These are phyloP conservation scores for Cercospora zeina DNA, from an alignment of 2,329 filamentous ascomycete species.

Conservation along the genomic window DNA sequence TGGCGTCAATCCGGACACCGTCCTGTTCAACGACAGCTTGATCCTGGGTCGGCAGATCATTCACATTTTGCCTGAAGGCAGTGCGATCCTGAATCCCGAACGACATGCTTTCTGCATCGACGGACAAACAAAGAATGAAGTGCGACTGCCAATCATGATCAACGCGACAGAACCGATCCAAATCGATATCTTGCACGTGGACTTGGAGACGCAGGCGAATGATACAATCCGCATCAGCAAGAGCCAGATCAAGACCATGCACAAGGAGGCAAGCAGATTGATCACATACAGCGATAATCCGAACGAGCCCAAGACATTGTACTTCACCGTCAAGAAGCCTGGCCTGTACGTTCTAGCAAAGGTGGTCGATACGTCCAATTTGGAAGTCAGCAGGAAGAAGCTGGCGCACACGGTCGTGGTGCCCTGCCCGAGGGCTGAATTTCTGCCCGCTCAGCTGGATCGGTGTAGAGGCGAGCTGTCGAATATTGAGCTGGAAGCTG, in stretches of 20 bases:
- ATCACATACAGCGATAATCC: slow-evolving; percentile 49
- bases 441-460: slow-evolving; percentile 64
- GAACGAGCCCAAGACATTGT: slow-evolving; percentile 53
- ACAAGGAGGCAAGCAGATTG: slow-evolving; percentile 66
- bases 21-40: slow-evolving; percentile 87
- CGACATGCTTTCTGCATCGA: slow-evolving; percentile 79
- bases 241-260: slow-evolving; percentile 73
- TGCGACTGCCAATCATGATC: slow-evolving; percentile 79
- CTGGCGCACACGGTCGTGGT: slow-evolving; percentile 88
- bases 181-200: slow-evolving; percentile 84
- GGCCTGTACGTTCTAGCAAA: slow-evolving; percentile 83
- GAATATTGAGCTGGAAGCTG: slow-evolving; percentile 76
- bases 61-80: slow-evolving; percentile 92
- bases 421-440: slow-evolving; percentile 74
- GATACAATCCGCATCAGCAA: slow-evolving; percentile 75
- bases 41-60: slow-evolving; percentile 97
- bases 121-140: slow-evolving; percentile 55
- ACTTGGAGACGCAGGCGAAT: slow-evolving; percentile 76
- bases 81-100: slow-evolving; percentile 83
- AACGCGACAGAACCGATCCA: slow-evolving; percentile 88
- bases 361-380: slow-evolving; percentile 88
- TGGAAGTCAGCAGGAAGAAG: slow-evolving; percentile 58
- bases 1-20: slow-evolving; percentile 81
- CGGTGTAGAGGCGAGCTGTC: slow-evolving; percentile 88
- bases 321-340: slow-evolving; percentile 76